phyloP scores from a whole-genome alignment of 2,329 filamentous ascomycete genomes.

The Malbranchea zuffiana region DNA sequence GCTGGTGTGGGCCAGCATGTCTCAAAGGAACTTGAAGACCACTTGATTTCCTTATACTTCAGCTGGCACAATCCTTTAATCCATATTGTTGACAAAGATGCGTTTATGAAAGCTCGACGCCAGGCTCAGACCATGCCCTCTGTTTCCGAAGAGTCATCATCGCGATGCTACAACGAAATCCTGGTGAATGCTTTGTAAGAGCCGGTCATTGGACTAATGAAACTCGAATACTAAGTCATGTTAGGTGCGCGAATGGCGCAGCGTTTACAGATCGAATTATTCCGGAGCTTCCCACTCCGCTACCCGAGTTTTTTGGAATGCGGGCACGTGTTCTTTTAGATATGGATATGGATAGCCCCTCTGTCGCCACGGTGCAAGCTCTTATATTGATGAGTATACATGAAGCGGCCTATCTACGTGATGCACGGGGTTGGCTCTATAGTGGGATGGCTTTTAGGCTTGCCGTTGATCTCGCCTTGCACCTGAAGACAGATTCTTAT shows the following conservation, averaged over 20 bases:
- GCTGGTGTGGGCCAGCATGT: constrained; percentile 22
- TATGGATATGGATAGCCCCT: constrained; percentile 32
- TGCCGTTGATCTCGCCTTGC: constrained; percentile 25
- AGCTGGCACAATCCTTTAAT: constrained; percentile 31
- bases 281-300: constrained; percentile 6
- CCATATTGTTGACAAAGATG: constrained; percentile 25
- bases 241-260: constrained; percentile 15
- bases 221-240: background rate
- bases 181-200: constrained; percentile 15
- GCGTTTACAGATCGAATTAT: constrained; percentile 12
- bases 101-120: constrained; percentile 12
- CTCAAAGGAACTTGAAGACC: constrained; percentile 23
- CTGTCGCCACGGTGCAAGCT: constrained; percentile 32
- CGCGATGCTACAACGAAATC: constrained; percentile 11
- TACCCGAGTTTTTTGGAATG: constrained; percentile 12
- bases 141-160: background rate
- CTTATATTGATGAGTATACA: constrained; percentile 29
- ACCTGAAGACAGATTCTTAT: constrained; percentile 17
- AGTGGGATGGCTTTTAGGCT: constrained; percentile 29
- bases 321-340: constrained; percentile 21
- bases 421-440: constrained; percentile 31
- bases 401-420: constrained; percentile 27
- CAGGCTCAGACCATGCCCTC: constrained; percentile 3
- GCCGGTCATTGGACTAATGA: background rate
- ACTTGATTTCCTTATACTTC: constrained; percentile 29